Conservation (phyloP, 768 basidiomycete genomes). For the Termitomyces sp. region DNA sequence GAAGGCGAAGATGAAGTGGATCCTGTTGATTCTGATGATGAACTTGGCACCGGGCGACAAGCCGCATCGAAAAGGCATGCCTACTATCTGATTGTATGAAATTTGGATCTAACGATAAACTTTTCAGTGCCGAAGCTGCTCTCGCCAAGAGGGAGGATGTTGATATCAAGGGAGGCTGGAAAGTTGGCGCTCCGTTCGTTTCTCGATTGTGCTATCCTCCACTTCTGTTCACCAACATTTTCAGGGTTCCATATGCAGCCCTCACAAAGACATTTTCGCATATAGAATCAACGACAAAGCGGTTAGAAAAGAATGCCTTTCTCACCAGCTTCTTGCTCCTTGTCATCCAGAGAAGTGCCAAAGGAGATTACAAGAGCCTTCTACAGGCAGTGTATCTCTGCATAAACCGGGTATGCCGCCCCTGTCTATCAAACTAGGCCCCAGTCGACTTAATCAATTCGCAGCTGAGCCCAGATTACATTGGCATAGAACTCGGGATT, state of each 20-base stretch:
- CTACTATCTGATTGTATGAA: background rate
- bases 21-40: constrained; percentile 27
- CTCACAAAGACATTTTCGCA: constrained; percentile 83
- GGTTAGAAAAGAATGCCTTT: constrained; percentile 86
- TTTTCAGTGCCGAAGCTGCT: constrained; percentile 63
- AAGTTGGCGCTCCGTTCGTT: constrained; percentile 77
- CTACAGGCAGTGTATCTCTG: constrained; percentile 93
- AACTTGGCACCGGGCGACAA: constrained; percentile 31
- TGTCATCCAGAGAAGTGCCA: constrained; percentile 82
- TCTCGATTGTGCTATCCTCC: background rate
- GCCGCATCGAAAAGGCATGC: constrained; percentile 63
- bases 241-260: constrained; percentile 91
- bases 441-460: constrained; percentile 9
- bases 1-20: constrained; percentile 37
- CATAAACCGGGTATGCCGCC: constrained; percentile 79
- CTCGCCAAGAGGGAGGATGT: constrained; percentile 61
- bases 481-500: constrained; percentile 93
- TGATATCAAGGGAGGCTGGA: constrained; percentile 83
- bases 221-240: constrained; percentile 1
- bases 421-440: background rate
- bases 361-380: constrained; percentile 71
- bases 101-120: background rate
- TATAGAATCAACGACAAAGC: constrained; percentile 94
- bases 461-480: constrained; percentile 92
- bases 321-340: constrained; percentile 88